These are phyloP conservation scores for Tolypocladium tundrense DNA, from an alignment of 2,329 filamentous ascomycete genomes.

Conservation along the genomic window DNA sequence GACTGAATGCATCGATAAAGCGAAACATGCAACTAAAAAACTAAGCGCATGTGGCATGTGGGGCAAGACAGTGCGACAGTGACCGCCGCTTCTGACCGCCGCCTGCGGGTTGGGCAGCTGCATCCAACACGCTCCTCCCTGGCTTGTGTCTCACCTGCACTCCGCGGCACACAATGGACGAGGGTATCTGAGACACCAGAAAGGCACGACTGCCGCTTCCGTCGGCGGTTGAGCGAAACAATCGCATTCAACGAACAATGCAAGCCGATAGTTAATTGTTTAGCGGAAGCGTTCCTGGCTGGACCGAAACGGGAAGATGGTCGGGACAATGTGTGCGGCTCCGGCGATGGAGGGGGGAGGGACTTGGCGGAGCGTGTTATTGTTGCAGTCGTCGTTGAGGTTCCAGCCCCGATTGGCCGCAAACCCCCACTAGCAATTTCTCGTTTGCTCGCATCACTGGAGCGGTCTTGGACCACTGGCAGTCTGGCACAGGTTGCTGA, in stretches of 20 bases:
- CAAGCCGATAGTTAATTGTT: not conserved
- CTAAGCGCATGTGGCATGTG: constrained; percentile 5
- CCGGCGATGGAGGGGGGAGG: not conserved
- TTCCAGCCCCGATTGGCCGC: not conserved
- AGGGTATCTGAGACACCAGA: not conserved
- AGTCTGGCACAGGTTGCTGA: not conserved
- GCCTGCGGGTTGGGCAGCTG: not conserved
- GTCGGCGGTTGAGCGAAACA: not conserved
- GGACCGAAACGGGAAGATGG: not conserved
- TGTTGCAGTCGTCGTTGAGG: not conserved
- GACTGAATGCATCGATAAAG: constrained; percentile 2
- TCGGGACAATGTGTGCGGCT: not conserved
- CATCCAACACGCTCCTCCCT: not conserved
- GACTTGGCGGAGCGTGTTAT: not conserved
- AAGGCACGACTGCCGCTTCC: not conserved
- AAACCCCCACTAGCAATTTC: not conserved
- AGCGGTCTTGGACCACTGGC: not conserved
- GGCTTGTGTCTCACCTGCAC: not conserved
- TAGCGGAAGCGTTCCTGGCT: not conserved
- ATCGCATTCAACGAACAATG: not conserved
- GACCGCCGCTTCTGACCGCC: not conserved
- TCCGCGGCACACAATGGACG: not conserved
- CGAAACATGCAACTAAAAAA: constrained; percentile 1
- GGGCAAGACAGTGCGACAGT: constrained; percentile 2
- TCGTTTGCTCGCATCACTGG: not conserved